phyloP scores from a whole-genome alignment of 768 basidiomycete genomes.

The Termitomyces sp. region DNA sequence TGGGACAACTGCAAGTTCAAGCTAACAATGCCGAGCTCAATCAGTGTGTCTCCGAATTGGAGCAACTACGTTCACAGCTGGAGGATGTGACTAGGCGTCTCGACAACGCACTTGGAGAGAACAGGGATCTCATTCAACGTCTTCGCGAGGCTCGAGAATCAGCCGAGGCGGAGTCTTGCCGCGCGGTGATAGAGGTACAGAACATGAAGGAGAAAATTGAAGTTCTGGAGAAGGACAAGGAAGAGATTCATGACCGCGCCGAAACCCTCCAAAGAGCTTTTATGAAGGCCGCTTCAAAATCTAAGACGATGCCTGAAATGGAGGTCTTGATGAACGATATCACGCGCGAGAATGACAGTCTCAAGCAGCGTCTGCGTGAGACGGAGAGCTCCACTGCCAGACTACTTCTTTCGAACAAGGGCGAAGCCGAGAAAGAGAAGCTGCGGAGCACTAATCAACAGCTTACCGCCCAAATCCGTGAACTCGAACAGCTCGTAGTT shows the following conservation, averaged over 20 bases:
- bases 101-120: constrained; percentile 21
- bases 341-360: constrained; percentile 34
- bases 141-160: constrained; percentile 17
- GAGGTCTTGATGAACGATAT: constrained; percentile 32
- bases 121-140: constrained; percentile 17
- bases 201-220: constrained; percentile 19
- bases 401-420: constrained; percentile 25
- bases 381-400: constrained; percentile 32
- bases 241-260: constrained; percentile 22
- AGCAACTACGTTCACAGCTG: constrained; percentile 4
- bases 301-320: constrained; percentile 26
- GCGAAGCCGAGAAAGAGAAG: constrained; percentile 26
- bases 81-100: constrained; percentile 7
- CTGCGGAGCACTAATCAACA: constrained; percentile 28
- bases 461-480: constrained; percentile 24
- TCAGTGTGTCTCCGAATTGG: constrained; percentile 7
- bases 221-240: constrained; percentile 23
- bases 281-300: constrained; percentile 16
- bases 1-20: constrained; percentile 18
- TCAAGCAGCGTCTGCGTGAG: constrained; percentile 29
- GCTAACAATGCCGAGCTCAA: constrained; percentile 5
- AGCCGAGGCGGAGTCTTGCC: constrained; percentile 14
- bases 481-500: constrained; percentile 26
- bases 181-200: constrained; percentile 9
- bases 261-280: constrained; percentile 28